Conservation (phyloP, 176 grass and related monocot genomes). For the Musa schizocarpa region DNA sequence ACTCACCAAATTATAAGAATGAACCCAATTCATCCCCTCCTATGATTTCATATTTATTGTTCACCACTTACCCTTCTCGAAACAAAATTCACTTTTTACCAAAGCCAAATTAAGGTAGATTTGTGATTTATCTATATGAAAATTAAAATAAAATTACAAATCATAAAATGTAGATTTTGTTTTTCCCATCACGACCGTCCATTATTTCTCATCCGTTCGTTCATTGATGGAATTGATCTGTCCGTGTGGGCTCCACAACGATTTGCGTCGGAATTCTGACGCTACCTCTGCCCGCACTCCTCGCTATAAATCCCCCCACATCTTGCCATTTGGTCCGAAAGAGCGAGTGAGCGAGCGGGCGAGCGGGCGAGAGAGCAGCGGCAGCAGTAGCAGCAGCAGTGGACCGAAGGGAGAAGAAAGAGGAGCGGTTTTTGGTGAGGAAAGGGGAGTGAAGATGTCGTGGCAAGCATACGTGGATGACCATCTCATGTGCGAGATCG, state of each 20-base stretch:
- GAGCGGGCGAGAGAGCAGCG: not conserved
- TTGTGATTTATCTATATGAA: too few species aligned
- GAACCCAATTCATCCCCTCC: too few species aligned
- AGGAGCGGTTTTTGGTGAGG: not conserved
- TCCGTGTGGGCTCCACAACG: not conserved
- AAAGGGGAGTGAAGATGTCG: not conserved
- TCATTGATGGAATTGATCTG: not conserved
- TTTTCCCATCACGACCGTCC: not conserved
- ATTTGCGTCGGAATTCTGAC: not conserved
- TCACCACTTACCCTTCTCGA: too few species aligned
- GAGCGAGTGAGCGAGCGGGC: not conserved
- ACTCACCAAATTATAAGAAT: too few species aligned
- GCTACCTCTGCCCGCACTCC: not conserved
- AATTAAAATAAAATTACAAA: not conserved
- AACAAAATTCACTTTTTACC: too few species aligned
- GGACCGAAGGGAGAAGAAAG: not conserved
- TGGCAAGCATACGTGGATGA: constrained; percentile 9
- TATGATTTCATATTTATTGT: too few species aligned
- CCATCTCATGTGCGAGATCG: constrained; percentile 5
- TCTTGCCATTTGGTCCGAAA: not conserved
- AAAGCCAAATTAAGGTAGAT: too few species aligned
- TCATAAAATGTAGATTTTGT: not conserved
- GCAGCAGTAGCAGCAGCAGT: not conserved
- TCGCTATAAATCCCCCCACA: not conserved
- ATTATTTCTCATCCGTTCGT: not conserved